Evolutionary conservation across 768 basidiomycete species (phyloP), one percentile per base, ranked within the genome.

Genomic region (Cubamyces lactineus): DNA sequence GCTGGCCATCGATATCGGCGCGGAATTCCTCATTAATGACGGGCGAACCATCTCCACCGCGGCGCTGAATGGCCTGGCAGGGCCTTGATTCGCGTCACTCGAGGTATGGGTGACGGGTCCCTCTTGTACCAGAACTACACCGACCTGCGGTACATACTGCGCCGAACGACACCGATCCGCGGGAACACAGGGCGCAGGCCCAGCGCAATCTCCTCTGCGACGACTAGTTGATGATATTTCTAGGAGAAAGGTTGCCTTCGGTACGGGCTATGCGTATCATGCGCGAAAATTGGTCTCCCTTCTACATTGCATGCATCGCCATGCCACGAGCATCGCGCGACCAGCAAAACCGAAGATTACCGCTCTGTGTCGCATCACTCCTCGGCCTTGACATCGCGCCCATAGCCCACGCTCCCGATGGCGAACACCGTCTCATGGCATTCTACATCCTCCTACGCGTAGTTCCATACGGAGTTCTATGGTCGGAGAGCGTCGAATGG

Each of bases 271-370:
- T 59, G 41, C 58, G 50, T 16, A 41, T 43, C 40, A 15, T n/a
- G 23, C 39, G 40, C 41, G 2, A 15, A 12, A 23, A 41, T 2
- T 43, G 51, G 43, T 41, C 50, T 2, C 49, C 23, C 13, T 49
- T 59, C 43, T 24, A 39, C 1, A 28, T 40, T 1, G 24, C 34
- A 24, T 52, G 26, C 58, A 16, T 3, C 17, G 49, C 58, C 3
- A 41, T 59, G n/a, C n/a, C n/a, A n/a, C n/a, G 30, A 59, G 58
- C 46, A 59, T 26, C 58, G 58, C 12, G 40, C 58, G 24, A 59
- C 58, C n/a, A 59, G 58, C 43, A 59, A 59, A 41, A 17, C 24
- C 12, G 58, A 59, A 28, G 58, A 59, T 41, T 49, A 13, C 50
- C 58, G 6, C 15, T 59, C 4, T 59, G 58, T 41, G 28, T 59